Evolutionary conservation across 2,329 filamentous ascomycete species (phyloP), one percentile per base, ranked within the genome.

Genomic region (Neurospora crassa): DNA sequence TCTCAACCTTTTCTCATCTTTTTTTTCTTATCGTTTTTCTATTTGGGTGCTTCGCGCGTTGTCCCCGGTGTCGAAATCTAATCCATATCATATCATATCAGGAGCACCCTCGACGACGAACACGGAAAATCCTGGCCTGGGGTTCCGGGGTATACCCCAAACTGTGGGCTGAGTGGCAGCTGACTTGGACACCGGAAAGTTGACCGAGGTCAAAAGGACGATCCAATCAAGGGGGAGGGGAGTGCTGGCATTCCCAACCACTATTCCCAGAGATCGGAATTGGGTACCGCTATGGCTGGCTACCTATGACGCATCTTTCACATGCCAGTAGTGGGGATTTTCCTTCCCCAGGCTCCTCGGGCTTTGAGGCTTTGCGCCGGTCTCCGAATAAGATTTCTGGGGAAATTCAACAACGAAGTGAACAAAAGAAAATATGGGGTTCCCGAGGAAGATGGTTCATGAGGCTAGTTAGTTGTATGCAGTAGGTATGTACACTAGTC

Each of bases 241-340:
- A 37, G 42, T 43, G 42, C 42, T 45, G 41, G 16, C 16, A 42
- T 42, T 16, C 41, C 14, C 40, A 40, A 40, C 42, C 45, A 42
- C 11, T 24, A n/a, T 24, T n/a, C 45, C 45, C 11, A 29, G 29
- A 16, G 40, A 40, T 43, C 34, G 47, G 47, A 34, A 59, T 59
- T 59, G 53, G 29, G 53, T 63, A 63, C 14, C 53, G 53, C 53
- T 63, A 34, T 8, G 53, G 53, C 53, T 37, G 7, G 6, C 7
- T 34, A 40, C 24, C 37, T 53, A 72, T 72, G 71, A 70, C 67
- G 71, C 69, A 70, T 68, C 67, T 70, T 72, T 72, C 71, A 72
- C 71, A 72, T 72, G 71, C 68, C 63, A 70, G 16, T n/a, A 8
- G 37, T 53, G 68, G 68, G 18, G 20, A 18, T 37, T 63, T 16